Evolutionary conservation across 2,329 filamentous ascomycete species (phyloP), one percentile per base, ranked within the genome.

Genomic region (Cercospora beticola): DNA sequence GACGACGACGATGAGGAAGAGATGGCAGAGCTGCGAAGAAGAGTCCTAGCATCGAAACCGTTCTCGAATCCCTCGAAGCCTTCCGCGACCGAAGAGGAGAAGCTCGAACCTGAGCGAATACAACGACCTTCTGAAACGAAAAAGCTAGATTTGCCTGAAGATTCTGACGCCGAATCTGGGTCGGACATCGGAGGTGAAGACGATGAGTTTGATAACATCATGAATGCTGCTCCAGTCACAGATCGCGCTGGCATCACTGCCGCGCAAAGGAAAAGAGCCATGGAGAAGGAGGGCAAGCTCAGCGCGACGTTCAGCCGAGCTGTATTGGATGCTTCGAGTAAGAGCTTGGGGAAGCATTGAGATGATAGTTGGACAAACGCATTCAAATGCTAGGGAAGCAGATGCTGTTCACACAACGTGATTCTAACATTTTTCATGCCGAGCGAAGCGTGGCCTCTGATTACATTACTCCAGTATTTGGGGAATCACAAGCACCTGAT

Each of bases 1-100:
- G 90, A 92, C 73, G 92, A 92, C 66, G 90, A 97, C 67, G 90
- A 97, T 67, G 93, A 96, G 74, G 91, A 92, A 63, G 90, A 93
- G 77, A 98, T 98, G 94, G 94, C 92, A 40, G 94, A 97, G 76
- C 90, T 99, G 63, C 88, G 95, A 60, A 89, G 91, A 65, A 92
- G 92, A 74, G 93, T 98, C n/a, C 86, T 99, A 2, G 91, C 90
- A 6, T 97, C 94, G 6, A 97, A 94, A 77, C 88, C 93, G 0
- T 99, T 99, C 76, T 83, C 90, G 52, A 92, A 92, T 49, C 68
- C 71, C 3, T 66, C 64, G 10, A 70, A 71, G 61, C 49, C 71
- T 8, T 76, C 80, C 69, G 59, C 81, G 57, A 75, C 77, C 62
- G 77, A 79, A 9, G 79, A 81, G 56, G 82, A 86, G 70, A 89